These are phyloP conservation scores for Euphorbia celastroides DNA, from an alignment of 441 rosid genomes.

Conservation along the genomic window DNA sequence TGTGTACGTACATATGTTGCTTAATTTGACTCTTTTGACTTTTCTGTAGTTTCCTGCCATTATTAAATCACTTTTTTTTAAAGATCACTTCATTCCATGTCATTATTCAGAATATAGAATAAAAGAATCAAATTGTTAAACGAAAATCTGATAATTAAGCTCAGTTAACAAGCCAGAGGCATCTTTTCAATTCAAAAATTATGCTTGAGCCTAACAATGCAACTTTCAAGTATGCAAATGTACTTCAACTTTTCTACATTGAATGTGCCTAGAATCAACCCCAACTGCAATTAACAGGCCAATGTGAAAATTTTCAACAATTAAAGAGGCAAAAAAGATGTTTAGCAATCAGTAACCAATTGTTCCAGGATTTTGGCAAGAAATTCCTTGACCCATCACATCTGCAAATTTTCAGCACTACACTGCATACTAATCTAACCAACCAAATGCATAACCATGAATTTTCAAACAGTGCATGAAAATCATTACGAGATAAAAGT, in stretches of 20 bases:
- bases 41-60: background rate
- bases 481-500: slow-evolving; percentile 4
- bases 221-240: background rate
- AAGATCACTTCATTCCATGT: no score
- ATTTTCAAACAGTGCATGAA: background rate
- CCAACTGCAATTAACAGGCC: background rate
- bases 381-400: no score
- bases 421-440: background rate
- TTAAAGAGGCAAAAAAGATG: background rate
- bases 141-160: no score
- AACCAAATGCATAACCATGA: background rate
- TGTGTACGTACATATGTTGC: background rate
- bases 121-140: no score
- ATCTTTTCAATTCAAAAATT: no score
- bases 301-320: background rate
- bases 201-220: slow-evolving; percentile 10
- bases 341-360: no score
- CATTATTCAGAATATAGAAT: no score
- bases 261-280: background rate
- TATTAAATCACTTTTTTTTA: no score
- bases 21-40: background rate
- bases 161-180: no score
- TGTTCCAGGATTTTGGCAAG: no score
- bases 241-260: background rate
- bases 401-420: background rate